A percentile compares a stretch with the other conserved stretches of the same genome.
These are phyloP conservation scores for Meyerozyma elateridarum DNA, from an alignment of 1,139 yeast species.

Conservation along the genomic window DNA sequence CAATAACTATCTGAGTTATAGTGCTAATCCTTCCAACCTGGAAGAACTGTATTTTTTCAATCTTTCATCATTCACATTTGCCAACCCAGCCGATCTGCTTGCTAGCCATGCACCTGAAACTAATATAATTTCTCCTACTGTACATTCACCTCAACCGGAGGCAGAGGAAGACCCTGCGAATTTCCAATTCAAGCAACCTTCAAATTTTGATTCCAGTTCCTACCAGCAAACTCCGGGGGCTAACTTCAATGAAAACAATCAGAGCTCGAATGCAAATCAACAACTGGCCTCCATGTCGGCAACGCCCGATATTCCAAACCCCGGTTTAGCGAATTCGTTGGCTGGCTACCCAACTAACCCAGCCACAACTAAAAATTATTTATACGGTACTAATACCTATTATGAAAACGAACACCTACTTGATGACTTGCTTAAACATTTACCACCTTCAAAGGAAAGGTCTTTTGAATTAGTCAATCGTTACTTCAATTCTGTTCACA, in stretches of 20 bases:
- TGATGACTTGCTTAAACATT: constrained; percentile 28
- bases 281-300: background rate
- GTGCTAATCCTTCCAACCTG: constrained; percentile 8
- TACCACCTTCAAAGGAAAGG: constrained; percentile 38
- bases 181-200: background rate
- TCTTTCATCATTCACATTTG: constrained; percentile 31
- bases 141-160: background rate
- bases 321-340: constrained; percentile 23
- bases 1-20: constrained; percentile 19
- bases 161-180: too few species aligned
- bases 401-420: constrained; percentile 35
- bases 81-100: constrained; percentile 12
- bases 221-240: background rate
- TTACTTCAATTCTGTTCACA: constrained; percentile 49
- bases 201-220: background rate
- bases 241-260: constrained; percentile 6
- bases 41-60: constrained; percentile 36
- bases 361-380: constrained; percentile 35
- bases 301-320: constrained; percentile 10
- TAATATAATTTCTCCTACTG: background rate
- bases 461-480: constrained; percentile 46
- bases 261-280: constrained; percentile 4
- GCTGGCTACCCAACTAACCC: constrained; percentile 32
- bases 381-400: constrained; percentile 43
- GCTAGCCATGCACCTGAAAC: background rate